Percentiles rank a stretch among this genome's conserved stretches.
Evolutionary conservation across 345 rosid genomes (phyloP).

Genomic region (Diplotaxis tenuifolia): DNA sequence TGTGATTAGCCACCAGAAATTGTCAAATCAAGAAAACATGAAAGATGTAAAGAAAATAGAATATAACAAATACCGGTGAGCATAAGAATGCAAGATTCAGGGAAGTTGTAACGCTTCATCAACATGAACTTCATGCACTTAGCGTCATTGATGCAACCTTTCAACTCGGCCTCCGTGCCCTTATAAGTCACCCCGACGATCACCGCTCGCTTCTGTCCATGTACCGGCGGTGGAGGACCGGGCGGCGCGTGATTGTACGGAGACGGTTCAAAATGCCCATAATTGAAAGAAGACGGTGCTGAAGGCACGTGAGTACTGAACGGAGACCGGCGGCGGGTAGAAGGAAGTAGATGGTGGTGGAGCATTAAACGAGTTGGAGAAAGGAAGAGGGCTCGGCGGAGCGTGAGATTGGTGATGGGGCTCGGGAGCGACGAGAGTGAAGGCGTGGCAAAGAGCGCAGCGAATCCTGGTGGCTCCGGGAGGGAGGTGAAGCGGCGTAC

Average conservation of each 20-base stretch:
- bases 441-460: constrained; percentile 70
- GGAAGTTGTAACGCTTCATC: constrained; percentile 70
- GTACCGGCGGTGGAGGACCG: constrained; percentile 48
- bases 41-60: background rate
- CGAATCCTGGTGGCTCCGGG: constrained; percentile 63
- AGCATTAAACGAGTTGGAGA: constrained; percentile 7
- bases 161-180: constrained; percentile 55
- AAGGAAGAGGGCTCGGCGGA: constrained; percentile 25
- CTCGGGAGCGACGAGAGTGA: constrained; percentile 60
- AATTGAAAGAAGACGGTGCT: constrained; percentile 40
- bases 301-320: background rate
- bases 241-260: constrained; percentile 53
- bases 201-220: constrained; percentile 77
- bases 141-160: constrained; percentile 85
- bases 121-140: constrained; percentile 84
- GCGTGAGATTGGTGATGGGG: constrained; percentile 24
- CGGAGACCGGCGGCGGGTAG: constrained; percentile 36
- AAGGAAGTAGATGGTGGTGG: constrained; percentile 38
- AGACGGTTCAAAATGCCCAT: constrained; percentile 30
- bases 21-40: background rate
- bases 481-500: constrained; percentile 62
- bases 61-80: constrained; percentile 56
- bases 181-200: constrained; percentile 69
- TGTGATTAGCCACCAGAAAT: background rate
- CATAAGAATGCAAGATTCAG: constrained; percentile 74